Evolutionary conservation across 176 grass and related monocot genomes (phyloP), one percentile per base, ranked within the genome.

Genomic region (Tuctoria greenei): DNA sequence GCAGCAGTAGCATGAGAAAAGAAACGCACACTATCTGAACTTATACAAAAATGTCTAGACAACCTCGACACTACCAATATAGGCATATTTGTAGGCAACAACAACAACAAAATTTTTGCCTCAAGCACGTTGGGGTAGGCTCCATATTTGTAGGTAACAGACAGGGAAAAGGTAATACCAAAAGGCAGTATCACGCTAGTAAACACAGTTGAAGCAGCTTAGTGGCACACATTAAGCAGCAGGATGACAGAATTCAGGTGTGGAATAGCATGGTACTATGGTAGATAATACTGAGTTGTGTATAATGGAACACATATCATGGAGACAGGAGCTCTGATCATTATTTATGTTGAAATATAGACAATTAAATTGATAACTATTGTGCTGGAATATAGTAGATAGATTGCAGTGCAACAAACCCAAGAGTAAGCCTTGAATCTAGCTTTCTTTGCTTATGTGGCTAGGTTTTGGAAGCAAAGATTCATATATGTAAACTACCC

Each of bases 1-100:
- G 46, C 28, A 46, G 38, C 47, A 84, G 6, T 26, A 85, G 47
- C 38, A 65, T 72, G 39, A 85, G 67, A 56, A 45, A 8, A 18
- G 1, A 36, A 31, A 66, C 14, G 11, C 13, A 38, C 18, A 20
- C 69, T 16, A 26, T 20, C 20, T 12, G 6, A 12, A 38, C 60
- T 82, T 25, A 54, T 18, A 55, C 2, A 24, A 64, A 26, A 13
- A 52, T 25, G 71, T 24, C 24, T 44, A 41, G 39, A 43, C 8
- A 38, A 20, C 16, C 45, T 15, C 0, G 31, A 31, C 3, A 31
- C 31, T 31, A 31, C 31, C 1, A 31, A 31, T 31, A 31, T 31
- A 31, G 31, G 31, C 37, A 56, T 65, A 61, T 43, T 47, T 83
- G 13, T 38, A 66, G 6, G 17, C 17, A 35, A 51, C 34, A 62